Conservation (phyloP, 2,329 filamentous ascomycete species). For the Microdochium bolleyi region DNA sequence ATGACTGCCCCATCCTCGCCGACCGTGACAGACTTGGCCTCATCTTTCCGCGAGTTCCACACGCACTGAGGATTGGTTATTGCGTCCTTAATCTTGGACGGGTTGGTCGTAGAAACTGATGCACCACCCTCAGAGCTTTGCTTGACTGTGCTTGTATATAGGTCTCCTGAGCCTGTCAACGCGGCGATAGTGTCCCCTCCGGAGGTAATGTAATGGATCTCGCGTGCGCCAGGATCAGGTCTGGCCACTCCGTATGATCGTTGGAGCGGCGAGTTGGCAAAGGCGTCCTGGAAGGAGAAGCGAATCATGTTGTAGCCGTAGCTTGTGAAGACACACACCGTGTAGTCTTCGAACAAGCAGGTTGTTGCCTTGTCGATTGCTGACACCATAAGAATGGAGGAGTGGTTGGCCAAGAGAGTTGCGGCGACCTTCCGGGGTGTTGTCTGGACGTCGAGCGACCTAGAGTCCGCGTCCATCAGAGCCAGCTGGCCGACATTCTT, state of each 20-base stretch:
- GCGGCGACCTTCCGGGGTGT: slow-evolving; percentile 82
- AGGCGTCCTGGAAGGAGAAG: slow-evolving; percentile 67
- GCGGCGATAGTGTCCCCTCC: slow-evolving; percentile 91
- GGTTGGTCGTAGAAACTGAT: slow-evolving; percentile 79
- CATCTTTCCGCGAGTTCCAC: slow-evolving; percentile 84
- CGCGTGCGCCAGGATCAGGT: slow-evolving; percentile 56
- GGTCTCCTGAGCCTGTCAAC: slow-evolving; percentile 73
- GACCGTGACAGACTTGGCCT: slow-evolving; percentile 77
- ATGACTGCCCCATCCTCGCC: slow-evolving; percentile 94
- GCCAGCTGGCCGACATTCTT: slow-evolving; percentile 93
- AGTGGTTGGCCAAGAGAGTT: slow-evolving; percentile 60
- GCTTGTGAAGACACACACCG: slow-evolving; percentile 90
- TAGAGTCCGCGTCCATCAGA: slow-evolving; percentile 88
- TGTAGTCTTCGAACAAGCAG: slow-evolving; percentile 76
- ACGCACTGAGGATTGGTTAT: slow-evolving; percentile 72
- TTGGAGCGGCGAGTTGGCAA: slow-evolving; percentile 59
- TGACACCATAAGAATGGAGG: slow-evolving; percentile 68
- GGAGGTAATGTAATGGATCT: slow-evolving; percentile 69
- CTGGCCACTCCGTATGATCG: slow-evolving; percentile 48
- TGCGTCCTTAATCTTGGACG: slow-evolving; percentile 78
- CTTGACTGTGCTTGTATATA: slow-evolving; percentile 77
- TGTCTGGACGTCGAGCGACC: slow-evolving; percentile 77
- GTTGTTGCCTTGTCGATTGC: slow-evolving; percentile 88
- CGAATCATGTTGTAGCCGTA: slow-evolving; percentile 90
- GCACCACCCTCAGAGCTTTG: slow-evolving; percentile 53